phyloP scores from a whole-genome alignment of 2,329 filamentous ascomycete genomes.

The Blumeria hordei region DNA sequence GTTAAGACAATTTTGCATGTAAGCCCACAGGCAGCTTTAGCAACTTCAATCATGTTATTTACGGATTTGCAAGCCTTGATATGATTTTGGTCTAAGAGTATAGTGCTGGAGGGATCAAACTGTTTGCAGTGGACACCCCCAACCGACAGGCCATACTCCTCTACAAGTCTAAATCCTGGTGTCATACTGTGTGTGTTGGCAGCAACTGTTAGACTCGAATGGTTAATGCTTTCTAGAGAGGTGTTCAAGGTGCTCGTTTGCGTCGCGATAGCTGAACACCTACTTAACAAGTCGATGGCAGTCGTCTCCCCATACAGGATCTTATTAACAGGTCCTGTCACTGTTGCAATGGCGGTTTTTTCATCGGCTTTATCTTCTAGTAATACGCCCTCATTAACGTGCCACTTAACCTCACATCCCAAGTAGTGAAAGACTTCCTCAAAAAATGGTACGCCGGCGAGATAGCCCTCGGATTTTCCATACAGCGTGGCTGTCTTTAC shows the following conservation, averaged over 20 bases:
- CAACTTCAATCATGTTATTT: constrained; percentile 59
- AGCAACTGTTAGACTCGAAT: constrained; percentile 60
- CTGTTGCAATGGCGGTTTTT: constrained; percentile 49
- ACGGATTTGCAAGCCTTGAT: constrained; percentile 82
- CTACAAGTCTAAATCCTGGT: constrained; percentile 78
- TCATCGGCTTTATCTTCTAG: constrained; percentile 30
- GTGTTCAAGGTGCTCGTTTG: constrained; percentile 30
- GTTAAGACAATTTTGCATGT: constrained; percentile 90
- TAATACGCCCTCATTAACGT: constrained; percentile 46
- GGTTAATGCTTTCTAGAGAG: constrained; percentile 40
- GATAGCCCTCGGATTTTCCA: constrained; percentile 49
- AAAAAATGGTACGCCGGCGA: constrained; percentile 88
- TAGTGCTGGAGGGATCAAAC: constrained; percentile 82
- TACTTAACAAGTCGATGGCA: constrained; percentile 68
- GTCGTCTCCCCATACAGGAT: constrained; percentile 68
- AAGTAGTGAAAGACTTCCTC: constrained; percentile 78
- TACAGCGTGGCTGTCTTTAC: constrained; percentile 39
- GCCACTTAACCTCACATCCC: constrained; percentile 82
- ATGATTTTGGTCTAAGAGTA: constrained; percentile 98
- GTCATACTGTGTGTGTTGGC: constrained; percentile 94
- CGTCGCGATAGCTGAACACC: constrained; percentile 79
- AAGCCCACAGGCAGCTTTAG: constrained; percentile 68
- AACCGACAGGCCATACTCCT: constrained; percentile 97
- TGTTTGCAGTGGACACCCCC: constrained; percentile 81
- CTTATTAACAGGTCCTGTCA: constrained; percentile 59